phyloP scores from a whole-genome alignment of 139 green algal genomes.

The Eudorina sp. region DNA sequence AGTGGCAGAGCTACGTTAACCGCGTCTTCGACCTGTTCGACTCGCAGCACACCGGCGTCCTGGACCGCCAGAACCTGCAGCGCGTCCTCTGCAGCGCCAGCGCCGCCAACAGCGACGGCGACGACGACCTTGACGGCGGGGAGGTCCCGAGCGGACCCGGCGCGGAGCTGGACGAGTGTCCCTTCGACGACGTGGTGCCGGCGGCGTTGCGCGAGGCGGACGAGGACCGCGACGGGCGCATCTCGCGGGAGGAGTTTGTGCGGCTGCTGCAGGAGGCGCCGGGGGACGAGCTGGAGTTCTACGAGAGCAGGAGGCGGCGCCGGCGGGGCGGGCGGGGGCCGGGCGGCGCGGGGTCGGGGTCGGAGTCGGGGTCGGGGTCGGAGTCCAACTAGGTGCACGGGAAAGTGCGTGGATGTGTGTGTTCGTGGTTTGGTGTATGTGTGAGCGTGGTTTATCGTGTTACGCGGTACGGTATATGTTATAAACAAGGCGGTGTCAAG shows the following conservation, averaged over 20 bases:
- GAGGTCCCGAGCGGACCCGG: background rate
- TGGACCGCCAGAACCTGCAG: background rate
- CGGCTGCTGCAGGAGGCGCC: background rate
- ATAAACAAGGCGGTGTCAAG: too few species aligned
- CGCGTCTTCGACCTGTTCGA: constrained; percentile 33
- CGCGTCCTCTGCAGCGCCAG: constrained; percentile 27
- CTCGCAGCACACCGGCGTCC: background rate
- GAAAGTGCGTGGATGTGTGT: background rate
- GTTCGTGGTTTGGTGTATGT: background rate
- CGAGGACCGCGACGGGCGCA: constrained; percentile 3
- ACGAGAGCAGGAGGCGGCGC: constrained; percentile 32
- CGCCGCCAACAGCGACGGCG: background rate
- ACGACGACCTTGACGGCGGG: background rate
- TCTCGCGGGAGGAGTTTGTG: constrained; percentile 41
- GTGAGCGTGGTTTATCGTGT: too few species aligned
- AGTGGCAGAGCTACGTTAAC: constrained; percentile 34
- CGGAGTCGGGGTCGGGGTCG: background rate
- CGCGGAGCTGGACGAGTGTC: constrained; percentile 32
- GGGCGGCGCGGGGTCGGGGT: background rate
- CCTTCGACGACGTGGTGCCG: constrained; percentile 42
- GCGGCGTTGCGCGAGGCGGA: constrained; percentile 34
- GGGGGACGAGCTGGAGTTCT: constrained; percentile 44
- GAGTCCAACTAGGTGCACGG: background rate
- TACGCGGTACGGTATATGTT: too few species aligned
- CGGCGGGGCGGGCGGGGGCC: background rate